These are phyloP conservation scores for Drechslera avenae DNA, from an alignment of 2,329 filamentous ascomycete genomes.

Conservation along the genomic window DNA sequence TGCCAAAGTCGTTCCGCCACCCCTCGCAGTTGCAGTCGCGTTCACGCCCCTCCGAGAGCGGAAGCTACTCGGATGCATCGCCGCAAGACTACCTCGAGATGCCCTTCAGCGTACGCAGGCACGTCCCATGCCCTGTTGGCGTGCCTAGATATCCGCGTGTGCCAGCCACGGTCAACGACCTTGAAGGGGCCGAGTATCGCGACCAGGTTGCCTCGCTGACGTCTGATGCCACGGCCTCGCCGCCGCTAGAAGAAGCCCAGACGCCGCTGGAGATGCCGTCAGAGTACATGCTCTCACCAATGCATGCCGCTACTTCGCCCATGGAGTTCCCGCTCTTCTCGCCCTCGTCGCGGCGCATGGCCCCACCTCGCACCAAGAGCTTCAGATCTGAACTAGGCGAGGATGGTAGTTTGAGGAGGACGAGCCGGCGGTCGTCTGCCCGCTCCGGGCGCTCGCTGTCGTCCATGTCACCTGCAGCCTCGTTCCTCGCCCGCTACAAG, in stretches of 20 bases:
- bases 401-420: constrained; percentile 43
- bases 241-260: constrained; percentile 44
- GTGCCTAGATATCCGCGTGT: constrained; percentile 44
- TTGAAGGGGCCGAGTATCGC: constrained; percentile 33
- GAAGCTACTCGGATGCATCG: constrained; percentile 38
- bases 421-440: constrained; percentile 50
- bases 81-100: constrained; percentile 42
- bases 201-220: constrained; percentile 51
- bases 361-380: constrained; percentile 39
- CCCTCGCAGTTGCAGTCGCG: constrained; percentile 21
- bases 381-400: constrained; percentile 40
- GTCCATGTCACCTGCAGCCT: constrained; percentile 63
- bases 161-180: constrained; percentile 42
- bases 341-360: constrained; percentile 30
- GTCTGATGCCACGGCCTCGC: constrained; percentile 50
- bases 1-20: constrained; percentile 38
- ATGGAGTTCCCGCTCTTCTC: constrained; percentile 42
- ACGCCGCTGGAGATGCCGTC: constrained; percentile 45
- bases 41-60: constrained; percentile 25
- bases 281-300: constrained; percentile 45
- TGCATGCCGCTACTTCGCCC: constrained; percentile 39
- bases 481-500: constrained; percentile 62
- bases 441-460: constrained; percentile 55
- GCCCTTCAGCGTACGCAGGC: constrained; percentile 30
- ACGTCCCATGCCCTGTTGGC: constrained; percentile 30